Percentiles rank a stretch among this genome's conserved stretches.
Evolutionary conservation across 495 filamentous ascomycete genomes (phyloP).

Genomic region (Aspergillus saccharolyticus): DNA sequence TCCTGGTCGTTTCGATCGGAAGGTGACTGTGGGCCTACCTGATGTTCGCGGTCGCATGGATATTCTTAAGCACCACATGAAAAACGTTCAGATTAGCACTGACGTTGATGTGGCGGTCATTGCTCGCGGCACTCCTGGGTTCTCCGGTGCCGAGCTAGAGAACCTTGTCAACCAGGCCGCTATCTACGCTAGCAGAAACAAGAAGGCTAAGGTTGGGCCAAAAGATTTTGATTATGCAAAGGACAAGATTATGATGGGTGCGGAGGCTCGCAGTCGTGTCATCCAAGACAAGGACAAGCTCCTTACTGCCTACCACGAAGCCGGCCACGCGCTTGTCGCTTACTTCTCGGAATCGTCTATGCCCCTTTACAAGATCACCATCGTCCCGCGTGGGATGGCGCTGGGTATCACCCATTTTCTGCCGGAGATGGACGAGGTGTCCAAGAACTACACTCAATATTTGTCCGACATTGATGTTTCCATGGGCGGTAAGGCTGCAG

Average conservation of each 20-base stretch:
- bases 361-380: conserved; percentile 92
- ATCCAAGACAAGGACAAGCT: conserved; percentile 82
- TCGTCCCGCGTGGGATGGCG: conserved; percentile 81
- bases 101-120: conserved; percentile 80
- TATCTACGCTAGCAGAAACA: conserved; percentile 79
- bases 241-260: conserved; percentile 97
- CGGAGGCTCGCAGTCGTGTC: conserved; percentile 79
- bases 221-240: conserved; percentile 94
- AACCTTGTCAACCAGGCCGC: conserved; percentile 97
- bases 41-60: conserved; percentile 92
- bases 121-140: conserved; percentile 80
- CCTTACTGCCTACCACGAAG: conserved; percentile 95
- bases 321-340: conserved; percentile 86
- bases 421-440: conserved; percentile 86
- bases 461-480: conserved; percentile 71
- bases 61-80: conserved; percentile 88
- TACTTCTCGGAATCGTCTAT: conserved; percentile 68
- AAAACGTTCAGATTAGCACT: conserved; percentile 69
- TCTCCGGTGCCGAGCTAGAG: conserved; percentile 92
- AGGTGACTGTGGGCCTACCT: conserved; percentile 80
- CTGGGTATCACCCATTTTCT: conserved; percentile 81
- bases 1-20: conserved; percentile 92
- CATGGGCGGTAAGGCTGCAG: conserved; percentile 91
- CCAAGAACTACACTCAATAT: conserved; percentile 62
- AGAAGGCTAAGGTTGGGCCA: conserved; percentile 64